A percentile compares a stretch with the other conserved stretches of the same genome.
These are phyloP conservation scores for Mortierella sp. DNA, from an alignment of 371 early-diverging fungal genomes.

Conservation along the genomic window DNA sequence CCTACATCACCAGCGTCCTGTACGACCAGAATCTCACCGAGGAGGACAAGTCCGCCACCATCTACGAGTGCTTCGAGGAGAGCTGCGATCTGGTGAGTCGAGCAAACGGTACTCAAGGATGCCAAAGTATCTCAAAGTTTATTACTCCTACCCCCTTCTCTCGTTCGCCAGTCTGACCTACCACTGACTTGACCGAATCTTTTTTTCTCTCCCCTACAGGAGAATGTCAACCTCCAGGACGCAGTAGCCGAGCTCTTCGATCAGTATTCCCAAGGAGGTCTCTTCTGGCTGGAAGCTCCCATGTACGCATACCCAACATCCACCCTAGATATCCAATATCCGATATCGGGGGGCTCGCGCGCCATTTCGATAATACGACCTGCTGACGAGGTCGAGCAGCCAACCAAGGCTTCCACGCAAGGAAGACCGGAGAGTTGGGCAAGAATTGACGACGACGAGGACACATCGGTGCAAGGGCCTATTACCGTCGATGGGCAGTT, in stretches of 20 bases:
- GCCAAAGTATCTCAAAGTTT: not conserved
- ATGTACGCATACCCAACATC: constrained; percentile 19
- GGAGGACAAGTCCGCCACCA: constrained; percentile 48
- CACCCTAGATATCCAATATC: constrained; percentile 29
- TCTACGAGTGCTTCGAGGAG: constrained; percentile 44
- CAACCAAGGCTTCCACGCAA: not conserved
- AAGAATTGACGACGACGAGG: constrained; percentile 54
- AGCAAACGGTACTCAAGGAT: not conserved
- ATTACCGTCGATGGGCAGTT: constrained; percentile 8
- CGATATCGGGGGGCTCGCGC: constrained; percentile 10
- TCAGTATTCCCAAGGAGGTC: constrained; percentile 43
- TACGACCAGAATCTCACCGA: constrained; percentile 49
- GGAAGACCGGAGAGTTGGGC: constrained; percentile 29
- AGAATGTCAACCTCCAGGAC: constrained; percentile 52
- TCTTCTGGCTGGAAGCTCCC: constrained; percentile 49
- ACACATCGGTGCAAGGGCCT: constrained; percentile 5
- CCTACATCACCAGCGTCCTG: constrained; percentile 38
- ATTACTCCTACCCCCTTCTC: not conserved
- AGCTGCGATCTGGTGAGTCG: constrained; percentile 40
- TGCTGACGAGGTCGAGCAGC: not conserved
- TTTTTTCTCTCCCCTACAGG: constrained; percentile 10
- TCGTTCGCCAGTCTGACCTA: too few species aligned
- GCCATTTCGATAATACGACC: constrained; percentile 36
- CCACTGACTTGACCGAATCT: not conserved
- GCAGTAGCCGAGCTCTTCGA: constrained; percentile 48